phyloP scores from a whole-genome alignment of 176 grass and related monocot genomes.

The Neostapfia colusana region DNA sequence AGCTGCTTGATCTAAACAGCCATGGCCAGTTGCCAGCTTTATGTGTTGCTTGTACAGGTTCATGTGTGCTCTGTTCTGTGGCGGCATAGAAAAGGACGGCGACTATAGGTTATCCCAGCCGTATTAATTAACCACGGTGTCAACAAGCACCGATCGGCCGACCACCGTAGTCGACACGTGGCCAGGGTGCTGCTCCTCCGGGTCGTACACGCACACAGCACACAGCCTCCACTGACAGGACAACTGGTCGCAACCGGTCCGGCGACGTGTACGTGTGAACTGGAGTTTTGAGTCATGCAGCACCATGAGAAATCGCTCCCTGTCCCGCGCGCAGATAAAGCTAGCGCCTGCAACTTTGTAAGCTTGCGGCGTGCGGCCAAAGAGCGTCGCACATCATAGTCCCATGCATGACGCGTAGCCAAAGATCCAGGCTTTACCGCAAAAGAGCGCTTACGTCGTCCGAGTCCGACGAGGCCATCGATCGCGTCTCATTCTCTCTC shows the following conservation, averaged over 20 bases:
- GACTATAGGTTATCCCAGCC: no score
- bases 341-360: neutral
- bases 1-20: conserved; percentile 4
- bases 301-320: neutral
- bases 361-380: conserved; percentile 16
- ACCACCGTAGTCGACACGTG: neutral
- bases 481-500: neutral
- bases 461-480: neutral
- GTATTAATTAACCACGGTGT: no score
- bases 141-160: neutral
- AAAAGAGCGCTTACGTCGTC: neutral
- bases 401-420: conserved; percentile 22
- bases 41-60: neutral
- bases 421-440: conserved; percentile 5
- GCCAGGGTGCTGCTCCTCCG: neutral
- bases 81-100: no score
- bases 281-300: neutral
- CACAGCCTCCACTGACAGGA: no score
- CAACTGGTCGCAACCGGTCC: neutral
- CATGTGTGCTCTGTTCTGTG: neutral
- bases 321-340: neutral
- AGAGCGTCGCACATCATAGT: neutral
- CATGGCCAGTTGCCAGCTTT: neutral
- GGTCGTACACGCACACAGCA: no score
- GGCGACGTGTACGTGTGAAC: neutral